phyloP scores from a whole-genome alignment of 2,329 filamentous ascomycete species.

The Xylariaceae sp. region DNA sequence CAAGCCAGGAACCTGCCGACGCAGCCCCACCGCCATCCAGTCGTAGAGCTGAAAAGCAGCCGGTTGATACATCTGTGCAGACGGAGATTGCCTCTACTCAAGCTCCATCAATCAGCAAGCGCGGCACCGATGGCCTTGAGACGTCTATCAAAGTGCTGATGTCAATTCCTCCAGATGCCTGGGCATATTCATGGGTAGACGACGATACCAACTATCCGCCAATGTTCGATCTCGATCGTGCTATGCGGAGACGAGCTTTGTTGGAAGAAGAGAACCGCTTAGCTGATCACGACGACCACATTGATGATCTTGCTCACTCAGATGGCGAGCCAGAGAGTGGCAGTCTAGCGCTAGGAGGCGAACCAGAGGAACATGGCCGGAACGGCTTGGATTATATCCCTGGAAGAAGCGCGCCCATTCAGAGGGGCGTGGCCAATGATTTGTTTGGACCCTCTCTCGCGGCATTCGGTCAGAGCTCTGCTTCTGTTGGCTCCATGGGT shows the following conservation, averaged over 20 bases:
- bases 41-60: slow-evolving; percentile 30
- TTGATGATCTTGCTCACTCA: slow-evolving; percentile 44
- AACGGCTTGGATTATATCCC: slow-evolving; percentile 54
- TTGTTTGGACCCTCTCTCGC: slow-evolving; percentile 55
- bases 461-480: slow-evolving; percentile 46
- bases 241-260: slow-evolving; percentile 75
- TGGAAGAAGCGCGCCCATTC: slow-evolving; percentile 67
- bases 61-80: slow-evolving; percentile 15
- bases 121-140: slow-evolving; percentile 24
- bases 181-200: slow-evolving; percentile 20
- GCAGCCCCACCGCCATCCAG: slow-evolving; percentile 13
- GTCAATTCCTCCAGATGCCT: slow-evolving; percentile 39
- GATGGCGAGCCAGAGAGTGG: slow-evolving; percentile 79
- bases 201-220: slow-evolving; percentile 56
- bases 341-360: slow-evolving; percentile 85
- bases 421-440: slow-evolving; percentile 56
- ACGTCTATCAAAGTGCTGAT: slow-evolving; percentile 26
- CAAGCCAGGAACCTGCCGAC: slow-evolving; percentile 44
- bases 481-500: slow-evolving; percentile 58
- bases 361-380: slow-evolving; percentile 69
- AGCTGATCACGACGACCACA: slow-evolving; percentile 47
- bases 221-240: slow-evolving; percentile 79
- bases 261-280: slow-evolving; percentile 64
- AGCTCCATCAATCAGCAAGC: slow-evolving; percentile 1
- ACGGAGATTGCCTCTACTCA: slow-evolving; percentile 5